Base-by-base conservation (phyloP, 176 grass and related monocot species). In the Pontederia paniculata region DNA sequence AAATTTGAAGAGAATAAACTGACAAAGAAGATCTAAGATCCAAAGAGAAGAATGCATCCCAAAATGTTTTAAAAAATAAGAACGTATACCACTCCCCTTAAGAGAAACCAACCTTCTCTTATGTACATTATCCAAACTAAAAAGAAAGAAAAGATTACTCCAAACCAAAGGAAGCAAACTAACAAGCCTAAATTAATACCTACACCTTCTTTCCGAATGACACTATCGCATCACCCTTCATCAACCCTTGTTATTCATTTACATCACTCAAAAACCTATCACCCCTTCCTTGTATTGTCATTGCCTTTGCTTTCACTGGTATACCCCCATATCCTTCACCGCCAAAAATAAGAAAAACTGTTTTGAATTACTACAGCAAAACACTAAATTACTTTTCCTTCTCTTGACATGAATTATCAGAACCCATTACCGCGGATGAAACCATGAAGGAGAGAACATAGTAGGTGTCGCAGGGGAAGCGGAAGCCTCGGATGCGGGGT, bases 401-500 rank as follows among this genome's bases (percentile, higher is more conserved):
- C 17, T 62, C 42, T 37, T 37, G 3, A 37, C 28, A 37, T 37
- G 28, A 37, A 37, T 37, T 37, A 37, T 37, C 7, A 37, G 44
- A 18, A 46, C 12, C 14, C 17, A 44, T 67, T 42, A 67, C 49
- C 28, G 18, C 9, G 49, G 49, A 8, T 44, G 63, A 50, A 48
- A 25, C 9, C 10, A 8, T 14, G 5, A 17, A 12, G 63, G 28
- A 17, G 42, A 66, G 14, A 17, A 53, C 28, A 28, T 42, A 42
- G 23, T 10, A 15, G 48, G 48, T 31, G 17, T 25, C 12, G 20
- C 19, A 13, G 62, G 65, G 47, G 62, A 41, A 47, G 50, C 37
- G 52, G 52, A 62, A 10, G 45, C 58, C 44, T 58, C 71, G 14
- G 85, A 70, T 3, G 54, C 66, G 52, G 76, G 54, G 62, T 67